Conservation (phyloP, 2,329 filamentous ascomycete species). For the Mycosphaerella arachidis region DNA sequence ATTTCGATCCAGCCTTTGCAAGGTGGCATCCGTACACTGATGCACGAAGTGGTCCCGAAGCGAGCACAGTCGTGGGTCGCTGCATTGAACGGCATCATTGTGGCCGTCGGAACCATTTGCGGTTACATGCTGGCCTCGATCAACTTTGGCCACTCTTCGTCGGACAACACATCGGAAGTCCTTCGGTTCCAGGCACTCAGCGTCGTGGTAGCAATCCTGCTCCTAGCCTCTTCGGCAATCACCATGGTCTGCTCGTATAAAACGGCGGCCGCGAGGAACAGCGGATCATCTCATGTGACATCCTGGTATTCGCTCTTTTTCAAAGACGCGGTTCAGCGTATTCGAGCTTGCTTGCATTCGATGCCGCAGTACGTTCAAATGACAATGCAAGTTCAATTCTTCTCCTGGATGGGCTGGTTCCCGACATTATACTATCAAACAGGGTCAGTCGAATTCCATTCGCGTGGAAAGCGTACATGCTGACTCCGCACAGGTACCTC, state of each 20-base stretch:
- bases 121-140: background rate
- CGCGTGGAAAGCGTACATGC: background rate
- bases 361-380: background rate
- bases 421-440: background rate
- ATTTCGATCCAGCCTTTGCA: slow-evolving; percentile 1
- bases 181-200: background rate
- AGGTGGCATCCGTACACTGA: background rate
- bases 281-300: background rate
- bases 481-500: background rate
- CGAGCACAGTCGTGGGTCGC: background rate
- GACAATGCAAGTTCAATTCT: background rate
- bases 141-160: background rate
- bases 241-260: background rate
- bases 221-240: background rate
- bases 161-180: background rate
- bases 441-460: background rate
- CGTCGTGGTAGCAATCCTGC: background rate
- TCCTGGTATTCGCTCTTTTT: background rate
- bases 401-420: background rate
- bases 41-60: background rate
- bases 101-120: background rate
- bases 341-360: background rate
- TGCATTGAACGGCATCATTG: background rate
- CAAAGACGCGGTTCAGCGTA: background rate
- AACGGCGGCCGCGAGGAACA: background rate